Evolutionary conservation across 2,329 filamentous ascomycete species (phyloP).

Genomic region (Alternaria ethzedia): DNA sequence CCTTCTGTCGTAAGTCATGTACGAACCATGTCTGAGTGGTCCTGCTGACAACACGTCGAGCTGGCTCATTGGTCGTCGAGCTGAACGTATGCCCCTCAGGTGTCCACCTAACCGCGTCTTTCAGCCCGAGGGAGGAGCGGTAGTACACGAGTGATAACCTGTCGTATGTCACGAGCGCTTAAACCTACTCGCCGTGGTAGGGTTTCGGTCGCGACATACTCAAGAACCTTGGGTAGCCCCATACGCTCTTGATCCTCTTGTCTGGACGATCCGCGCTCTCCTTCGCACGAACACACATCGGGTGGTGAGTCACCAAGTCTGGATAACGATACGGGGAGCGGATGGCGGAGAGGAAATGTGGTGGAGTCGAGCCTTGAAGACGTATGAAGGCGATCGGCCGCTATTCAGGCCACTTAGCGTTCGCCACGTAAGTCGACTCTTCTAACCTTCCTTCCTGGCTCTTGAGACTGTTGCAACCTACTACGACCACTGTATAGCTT

Average conservation of each 20-base stretch:
- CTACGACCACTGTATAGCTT: conserved; percentile 13
- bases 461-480: conserved; percentile 29
- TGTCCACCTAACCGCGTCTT: conserved; percentile 25
- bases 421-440: conserved; percentile 47
- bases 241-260: conserved; percentile 21
- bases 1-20: conserved; percentile 28
- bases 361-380: conserved; percentile 4
- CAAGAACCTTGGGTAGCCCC: conserved; percentile 36
- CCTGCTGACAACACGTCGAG: conserved; percentile 28
- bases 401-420: conserved; percentile 51
- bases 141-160: conserved; percentile 41
- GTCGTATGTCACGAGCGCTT: conserved; percentile 42
- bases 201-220: conserved; percentile 18
- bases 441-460: conserved; percentile 26
- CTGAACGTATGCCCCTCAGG: conserved; percentile 18
- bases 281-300: not conserved
- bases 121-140: conserved; percentile 24
- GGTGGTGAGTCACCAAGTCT: conserved; percentile 1
- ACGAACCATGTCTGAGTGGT: conserved; percentile 21
- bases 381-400: conserved; percentile 41
- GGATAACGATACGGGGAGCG: conserved; percentile 14
- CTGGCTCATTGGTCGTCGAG: conserved; percentile 35
- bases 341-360: conserved; percentile 15
- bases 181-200: conserved; percentile 33
- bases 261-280: not conserved